These are phyloP conservation scores for Lepidium sativum DNA, from an alignment of 345 rosid species.

Conservation along the genomic window DNA sequence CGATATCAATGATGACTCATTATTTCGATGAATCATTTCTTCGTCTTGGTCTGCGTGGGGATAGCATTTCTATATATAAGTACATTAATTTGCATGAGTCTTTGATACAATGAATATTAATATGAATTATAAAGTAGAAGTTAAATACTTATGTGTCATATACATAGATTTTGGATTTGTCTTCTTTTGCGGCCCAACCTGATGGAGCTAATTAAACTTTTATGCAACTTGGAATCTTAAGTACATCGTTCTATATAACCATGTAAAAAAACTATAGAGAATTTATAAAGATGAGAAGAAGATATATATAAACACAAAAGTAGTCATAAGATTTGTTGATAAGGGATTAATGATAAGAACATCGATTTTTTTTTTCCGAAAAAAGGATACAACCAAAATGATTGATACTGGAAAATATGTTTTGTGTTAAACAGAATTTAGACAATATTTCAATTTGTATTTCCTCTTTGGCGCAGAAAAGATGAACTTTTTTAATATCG, in stretches of 20 bases:
- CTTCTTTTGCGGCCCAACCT: neutral
- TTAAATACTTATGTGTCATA: neutral
- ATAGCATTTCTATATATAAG: no score
- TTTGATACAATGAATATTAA: no score
- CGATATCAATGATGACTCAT: no score
- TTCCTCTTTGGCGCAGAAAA: neutral
- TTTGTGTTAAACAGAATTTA: no score
- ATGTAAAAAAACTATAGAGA: neutral
- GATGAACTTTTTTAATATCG: no score
- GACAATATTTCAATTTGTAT: neutral
- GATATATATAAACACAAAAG: neutral
- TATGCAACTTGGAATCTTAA: constrained; percentile 7
- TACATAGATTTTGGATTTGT: neutral
- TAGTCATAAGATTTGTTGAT: neutral
- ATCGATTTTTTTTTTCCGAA: neutral
- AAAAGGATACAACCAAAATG: neutral
- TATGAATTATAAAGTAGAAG: no score
- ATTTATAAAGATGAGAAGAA: neutral
- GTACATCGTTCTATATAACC: neutral
- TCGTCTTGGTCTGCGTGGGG: no score
- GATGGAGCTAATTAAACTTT: constrained; percentile 3
- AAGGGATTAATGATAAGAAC: neutral
- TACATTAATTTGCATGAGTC: no score
- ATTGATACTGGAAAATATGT: no score
- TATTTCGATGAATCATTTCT: no score